A percentile compares a stretch with the other conserved stretches of the same genome.
phyloP scores from a whole-genome alignment of 768 basidiomycete genomes.

The Pisolithus sp. region DNA sequence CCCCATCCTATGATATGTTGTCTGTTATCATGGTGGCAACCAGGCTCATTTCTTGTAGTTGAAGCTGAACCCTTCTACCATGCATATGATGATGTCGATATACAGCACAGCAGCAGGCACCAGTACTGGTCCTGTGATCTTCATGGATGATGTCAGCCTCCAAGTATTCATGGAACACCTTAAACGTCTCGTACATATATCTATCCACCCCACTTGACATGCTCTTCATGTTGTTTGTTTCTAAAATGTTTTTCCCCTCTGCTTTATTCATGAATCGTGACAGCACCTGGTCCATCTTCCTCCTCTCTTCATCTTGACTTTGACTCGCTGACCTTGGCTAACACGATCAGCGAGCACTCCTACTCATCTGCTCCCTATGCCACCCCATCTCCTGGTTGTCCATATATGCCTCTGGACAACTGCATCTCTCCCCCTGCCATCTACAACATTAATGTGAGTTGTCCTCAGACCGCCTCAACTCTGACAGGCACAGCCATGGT shows the following conservation, averaged over 20 bases:
- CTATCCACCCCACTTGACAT: neutral
- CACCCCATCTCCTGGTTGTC: slow-evolving; percentile 46
- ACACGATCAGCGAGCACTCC: slow-evolving; percentile 52
- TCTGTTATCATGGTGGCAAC: slow-evolving; percentile 95
- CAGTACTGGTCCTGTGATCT: too few relatives aligned
- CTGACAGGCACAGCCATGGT: slow-evolving; percentile 64
- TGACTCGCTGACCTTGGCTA: slow-evolving; percentile 52
- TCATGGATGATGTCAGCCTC: slow-evolving; percentile 97
- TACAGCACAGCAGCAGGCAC: too few relatives aligned
- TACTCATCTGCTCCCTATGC: slow-evolving; percentile 53
- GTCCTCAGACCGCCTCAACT: slow-evolving; percentile 64
- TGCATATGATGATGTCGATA: too few relatives aligned
- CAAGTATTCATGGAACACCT: slow-evolving; percentile 98
- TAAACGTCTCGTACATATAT: slow-evolving; percentile 71
- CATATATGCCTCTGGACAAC: slow-evolving; percentile 61
- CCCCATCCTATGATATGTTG: slow-evolving; percentile 97
- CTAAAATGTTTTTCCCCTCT: neutral
- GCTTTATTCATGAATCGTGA: neutral
- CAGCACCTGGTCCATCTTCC: slow-evolving; percentile 47
- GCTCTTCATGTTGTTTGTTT: neutral
- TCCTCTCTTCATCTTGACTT: slow-evolving; percentile 60
- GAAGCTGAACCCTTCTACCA: too few relatives aligned
- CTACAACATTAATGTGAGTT: slow-evolving; percentile 56
- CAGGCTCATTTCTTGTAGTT: slow-evolving; percentile 95
- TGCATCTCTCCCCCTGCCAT: slow-evolving; percentile 71